phyloP scores from a whole-genome alignment of 2,329 filamentous ascomycete genomes.

The Cladobotryum protrusum region DNA sequence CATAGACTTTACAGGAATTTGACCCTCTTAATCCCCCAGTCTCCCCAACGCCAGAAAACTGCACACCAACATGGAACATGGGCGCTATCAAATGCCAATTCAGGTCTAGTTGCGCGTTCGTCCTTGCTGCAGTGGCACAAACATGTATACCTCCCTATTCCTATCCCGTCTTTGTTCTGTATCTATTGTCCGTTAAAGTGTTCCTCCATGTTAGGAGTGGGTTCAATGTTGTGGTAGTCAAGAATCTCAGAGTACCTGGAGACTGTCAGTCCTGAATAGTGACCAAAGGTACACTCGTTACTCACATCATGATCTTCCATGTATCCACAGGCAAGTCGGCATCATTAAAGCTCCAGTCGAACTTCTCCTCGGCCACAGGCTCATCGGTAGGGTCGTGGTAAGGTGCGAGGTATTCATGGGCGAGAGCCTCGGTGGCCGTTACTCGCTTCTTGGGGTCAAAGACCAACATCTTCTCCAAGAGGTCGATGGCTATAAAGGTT shows the following conservation, averaged over 20 bases:
- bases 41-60: constrained; percentile 25
- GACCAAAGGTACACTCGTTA: constrained; percentile 6
- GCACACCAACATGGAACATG: not conserved
- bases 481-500: constrained; percentile 64
- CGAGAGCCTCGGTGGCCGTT: constrained; percentile 76
- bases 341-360: constrained; percentile 99
- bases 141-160: constrained; percentile 6
- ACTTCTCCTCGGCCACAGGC: constrained; percentile 92
- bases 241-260: constrained; percentile 95
- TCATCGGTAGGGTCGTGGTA: constrained; percentile 98
- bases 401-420: constrained; percentile 87
- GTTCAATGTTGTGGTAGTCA: constrained; percentile 93
- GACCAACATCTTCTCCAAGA: constrained; percentile 94
- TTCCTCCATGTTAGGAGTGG: constrained; percentile 32
- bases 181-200: constrained; percentile 32
- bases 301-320: constrained; percentile 99
- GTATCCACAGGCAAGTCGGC: constrained; percentile 95
- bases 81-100: not conserved
- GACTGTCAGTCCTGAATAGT: not conserved
- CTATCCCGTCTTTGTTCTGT: not conserved
- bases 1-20: constrained; percentile 11
- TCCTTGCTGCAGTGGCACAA: constrained; percentile 5
- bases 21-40: constrained; percentile 7
- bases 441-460: constrained; percentile 97
- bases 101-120: not conserved